These are phyloP conservation scores for Gamsiella multidivaricata DNA, from an alignment of 192 early-diverging fungal genomes.

Conservation along the genomic window DNA sequence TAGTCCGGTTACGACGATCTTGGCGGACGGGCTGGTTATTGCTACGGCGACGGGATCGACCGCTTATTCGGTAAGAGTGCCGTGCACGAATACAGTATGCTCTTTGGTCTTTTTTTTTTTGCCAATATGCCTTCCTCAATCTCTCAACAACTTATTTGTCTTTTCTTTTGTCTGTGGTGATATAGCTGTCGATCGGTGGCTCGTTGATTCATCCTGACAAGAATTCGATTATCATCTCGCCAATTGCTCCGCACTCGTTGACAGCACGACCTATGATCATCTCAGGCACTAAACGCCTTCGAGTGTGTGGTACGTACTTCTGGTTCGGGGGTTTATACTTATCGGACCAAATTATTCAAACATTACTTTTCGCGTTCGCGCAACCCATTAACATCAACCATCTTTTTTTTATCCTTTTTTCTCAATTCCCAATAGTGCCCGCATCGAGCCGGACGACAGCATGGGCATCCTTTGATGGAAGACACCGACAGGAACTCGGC, in stretches of 20 bases:
- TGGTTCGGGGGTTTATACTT: slow-evolving; percentile 44
- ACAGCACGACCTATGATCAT: slow-evolving; percentile 95
- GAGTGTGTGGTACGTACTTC: slow-evolving; percentile 64
- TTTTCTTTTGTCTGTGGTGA: no score
- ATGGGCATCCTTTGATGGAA: slow-evolving; percentile 93
- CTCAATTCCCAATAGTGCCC: slow-evolving; percentile 23
- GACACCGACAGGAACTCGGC: slow-evolving; percentile 84
- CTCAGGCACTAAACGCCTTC: slow-evolving; percentile 86
- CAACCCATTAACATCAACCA: neutral
- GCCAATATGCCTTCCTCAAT: no score
- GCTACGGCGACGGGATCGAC: slow-evolving; percentile 95
- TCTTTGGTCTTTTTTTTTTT: neutral
- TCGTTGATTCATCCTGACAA: slow-evolving; percentile 94
- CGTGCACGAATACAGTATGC: neutral
- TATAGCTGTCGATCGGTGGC: slow-evolving; percentile 86
- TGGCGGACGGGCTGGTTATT: slow-evolving; percentile 93
- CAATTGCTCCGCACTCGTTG: slow-evolving; percentile 90
- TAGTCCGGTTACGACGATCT: slow-evolving; percentile 89
- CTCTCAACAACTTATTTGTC: no score
- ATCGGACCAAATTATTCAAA: neutral
- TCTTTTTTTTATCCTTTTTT: neutral
- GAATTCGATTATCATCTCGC: slow-evolving; percentile 87
- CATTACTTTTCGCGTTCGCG: neutral
- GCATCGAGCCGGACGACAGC: slow-evolving; percentile 71
- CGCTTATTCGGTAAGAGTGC: slow-evolving; percentile 72